A percentile compares a stretch with the other conserved stretches of the same genome.
Conservation (phyloP, 495 filamentous ascomycete genomes). For the Podospora tetraspora region DNA sequence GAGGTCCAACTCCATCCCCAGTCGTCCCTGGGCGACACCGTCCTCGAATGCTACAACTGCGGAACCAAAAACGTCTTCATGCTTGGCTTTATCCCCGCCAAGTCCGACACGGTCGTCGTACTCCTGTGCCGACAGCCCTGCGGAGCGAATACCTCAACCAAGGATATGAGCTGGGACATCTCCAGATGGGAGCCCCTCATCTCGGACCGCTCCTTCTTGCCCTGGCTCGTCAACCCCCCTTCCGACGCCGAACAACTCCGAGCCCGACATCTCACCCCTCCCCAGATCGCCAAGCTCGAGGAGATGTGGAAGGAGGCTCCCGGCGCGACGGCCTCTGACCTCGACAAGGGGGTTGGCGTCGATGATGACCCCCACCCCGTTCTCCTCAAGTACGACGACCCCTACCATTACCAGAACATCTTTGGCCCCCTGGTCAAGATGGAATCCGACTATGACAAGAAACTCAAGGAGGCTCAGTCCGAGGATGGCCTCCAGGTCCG, state of each 20-base stretch:
- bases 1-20: constrained; percentile 95
- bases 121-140: constrained; percentile 95
- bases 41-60: constrained; percentile 98
- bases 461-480: constrained; percentile 95
- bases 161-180: constrained; percentile 99
- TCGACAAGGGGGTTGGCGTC: constrained; percentile 88
- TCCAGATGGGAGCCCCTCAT: constrained; percentile 97
- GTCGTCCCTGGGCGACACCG: constrained; percentile 94
- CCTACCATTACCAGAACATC: constrained; percentile 98
- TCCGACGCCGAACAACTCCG: constrained; percentile 94
- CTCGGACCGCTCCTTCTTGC: constrained; percentile 90
- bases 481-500: constrained; percentile 91
- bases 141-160: constrained; percentile 89
- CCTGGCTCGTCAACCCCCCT: constrained; percentile 86
- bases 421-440: constrained; percentile 98
- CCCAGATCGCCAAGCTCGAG: constrained; percentile 94
- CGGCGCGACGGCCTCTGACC: constrained; percentile 79
- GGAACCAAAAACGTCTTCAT: constrained; percentile 99
- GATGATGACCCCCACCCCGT: constrained; percentile 96
- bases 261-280: constrained; percentile 86
- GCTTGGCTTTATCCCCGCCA: constrained; percentile 99
- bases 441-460: constrained; percentile 99
- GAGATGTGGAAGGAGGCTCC: constrained; percentile 99
- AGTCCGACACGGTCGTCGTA: constrained; percentile 96
- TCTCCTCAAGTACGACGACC: constrained; percentile 91